Evolutionary conservation across 192 early-diverging fungal species (phyloP), one percentile per base, ranked within the genome.

Genomic region (Umbelopsis ramanniana): DNA sequence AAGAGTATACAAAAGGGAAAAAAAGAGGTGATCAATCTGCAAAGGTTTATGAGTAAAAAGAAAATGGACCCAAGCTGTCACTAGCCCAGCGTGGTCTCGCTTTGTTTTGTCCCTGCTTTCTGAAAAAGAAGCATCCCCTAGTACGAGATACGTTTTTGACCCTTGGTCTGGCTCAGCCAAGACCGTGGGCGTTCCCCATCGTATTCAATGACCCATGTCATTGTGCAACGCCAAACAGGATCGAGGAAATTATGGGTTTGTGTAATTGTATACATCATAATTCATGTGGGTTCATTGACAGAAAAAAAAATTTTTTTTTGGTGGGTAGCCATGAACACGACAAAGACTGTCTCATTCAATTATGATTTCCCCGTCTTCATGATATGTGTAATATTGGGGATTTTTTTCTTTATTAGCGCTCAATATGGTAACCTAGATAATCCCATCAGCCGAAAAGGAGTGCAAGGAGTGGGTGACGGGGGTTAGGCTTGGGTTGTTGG

Each of bases 371-470:
- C 40, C 40, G 40, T 50, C 48, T 3, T 6, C 15, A 21, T n/a
- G 15, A 50, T 50, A 50, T 50, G 15, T 50, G 14, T 50, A 50
- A 50, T 63, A 26, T 54, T 54, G 22, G 29, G 29, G 29, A n/a
- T 29, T 29, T 1, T 29, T 57, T 63, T 38, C 15, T 63, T 63
- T 29, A 63, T 63, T 63, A 37, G 29, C 26, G 11, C 57, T 63
- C 26, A 37, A 63, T 63, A 35, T 63, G 57, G 57, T 19, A 63
- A 63, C 57, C 24, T 17, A 63, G 40, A 11, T 6, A 43, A 43
- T 43, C 26, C 57, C 57, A 37, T n/a, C 9, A 63, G 33, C 33
- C 33, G 26, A 63, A 63, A 63, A 63, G 57, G 57, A 63, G 57
- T 19, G 57, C 12, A 63, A 63, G 57, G 57, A 63, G 57, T 63